These are phyloP conservation scores for Luzula sylvatica DNA, from an alignment of 176 grass and related monocot genomes.

Conservation along the genomic window DNA sequence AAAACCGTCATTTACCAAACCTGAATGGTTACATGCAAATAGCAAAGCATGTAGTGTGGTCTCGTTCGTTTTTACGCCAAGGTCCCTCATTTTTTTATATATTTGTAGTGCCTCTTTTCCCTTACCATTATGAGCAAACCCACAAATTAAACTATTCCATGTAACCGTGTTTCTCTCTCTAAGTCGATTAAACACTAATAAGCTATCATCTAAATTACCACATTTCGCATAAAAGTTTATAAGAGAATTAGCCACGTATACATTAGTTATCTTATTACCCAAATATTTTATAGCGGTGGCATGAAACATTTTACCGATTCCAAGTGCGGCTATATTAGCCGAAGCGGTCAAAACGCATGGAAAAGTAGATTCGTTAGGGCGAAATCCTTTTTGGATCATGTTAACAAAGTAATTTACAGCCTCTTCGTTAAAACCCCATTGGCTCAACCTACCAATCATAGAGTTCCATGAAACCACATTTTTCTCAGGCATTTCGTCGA, in stretches of 20 bases:
- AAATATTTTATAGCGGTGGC: constrained; percentile 65
- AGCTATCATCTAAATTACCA: constrained; percentile 58
- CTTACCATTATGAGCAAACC: constrained; percentile 51
- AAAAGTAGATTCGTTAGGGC: constrained; percentile 46
- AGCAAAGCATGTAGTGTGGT: constrained; percentile 54
- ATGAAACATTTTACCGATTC: constrained; percentile 62
- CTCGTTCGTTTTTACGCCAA: constrained; percentile 31
- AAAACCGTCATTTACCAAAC: constrained; percentile 56
- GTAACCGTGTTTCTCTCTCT: constrained; percentile 39
- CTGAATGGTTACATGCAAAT: constrained; percentile 75
- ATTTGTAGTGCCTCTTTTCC: constrained; percentile 47
- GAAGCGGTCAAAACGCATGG: constrained; percentile 46
- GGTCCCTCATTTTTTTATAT: constrained; percentile 44
- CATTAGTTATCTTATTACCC: constrained; percentile 21
- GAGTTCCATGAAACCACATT: constrained; percentile 77
- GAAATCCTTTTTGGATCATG: constrained; percentile 53
- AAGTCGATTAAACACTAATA: constrained; percentile 30
- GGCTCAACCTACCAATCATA: constrained; percentile 57
- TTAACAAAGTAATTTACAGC: constrained; percentile 38
- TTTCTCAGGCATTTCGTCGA: constrained; percentile 59
- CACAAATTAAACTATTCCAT: constrained; percentile 70
- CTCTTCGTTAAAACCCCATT: constrained; percentile 58
- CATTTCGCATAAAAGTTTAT: constrained; percentile 82
- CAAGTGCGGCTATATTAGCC: constrained; percentile 51
- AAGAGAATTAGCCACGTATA: constrained; percentile 57